Base-by-base conservation (phyloP, 441 rosid species). In the Gossypium gossypioides region DNA sequence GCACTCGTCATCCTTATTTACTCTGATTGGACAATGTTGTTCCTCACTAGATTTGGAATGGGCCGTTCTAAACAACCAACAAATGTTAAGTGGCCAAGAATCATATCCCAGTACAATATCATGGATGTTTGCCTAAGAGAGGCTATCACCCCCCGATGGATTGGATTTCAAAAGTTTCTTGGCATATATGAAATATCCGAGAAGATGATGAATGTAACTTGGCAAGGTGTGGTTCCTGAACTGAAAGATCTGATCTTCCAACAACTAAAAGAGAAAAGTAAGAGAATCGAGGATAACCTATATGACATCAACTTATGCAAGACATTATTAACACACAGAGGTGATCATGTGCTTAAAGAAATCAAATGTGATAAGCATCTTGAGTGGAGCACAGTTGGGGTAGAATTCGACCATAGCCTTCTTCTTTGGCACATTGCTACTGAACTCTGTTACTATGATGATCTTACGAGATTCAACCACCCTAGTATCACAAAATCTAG, bases 21-120 rank as follows among this genome's bases (percentile, higher is more conserved):
- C 27, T 87, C 86, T 2, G 84, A 79, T 65, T 82, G 81, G 86
- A 74, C 79, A 24, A 27, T 73, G 27, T 75, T 75, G 0, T 46
- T 10, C 4, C 51, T 12, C 51, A 13, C 12, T 46, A 46, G 51
- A 46, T 46, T 13, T 13, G 15, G 19, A 52, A 52, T 6, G 22
- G 22, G 70, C 7, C 0, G 13, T 19, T 22, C 37, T 0, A 15
- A 54, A 37, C 72, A 27, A 63, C 19, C 27, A 0, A 16, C 48
- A 64, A 44, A 18, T 55, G 10, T 1, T 24, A 69, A 82, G 86
- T 80, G 80, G 83, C 1, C 76, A 74, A 60, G 15, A 57, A n/a
- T 16, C 57, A 58, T 82, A 27, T 79, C 68, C 59, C 77, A 79
- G 25, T 62, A 71, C 73, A 76, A 68, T 65, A 50, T 85, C 68